Percentiles rank a stretch among this genome's conserved stretches.
Conservation (phyloP, 2,329 filamentous ascomycete species). For the Aspergillus sojae region DNA sequence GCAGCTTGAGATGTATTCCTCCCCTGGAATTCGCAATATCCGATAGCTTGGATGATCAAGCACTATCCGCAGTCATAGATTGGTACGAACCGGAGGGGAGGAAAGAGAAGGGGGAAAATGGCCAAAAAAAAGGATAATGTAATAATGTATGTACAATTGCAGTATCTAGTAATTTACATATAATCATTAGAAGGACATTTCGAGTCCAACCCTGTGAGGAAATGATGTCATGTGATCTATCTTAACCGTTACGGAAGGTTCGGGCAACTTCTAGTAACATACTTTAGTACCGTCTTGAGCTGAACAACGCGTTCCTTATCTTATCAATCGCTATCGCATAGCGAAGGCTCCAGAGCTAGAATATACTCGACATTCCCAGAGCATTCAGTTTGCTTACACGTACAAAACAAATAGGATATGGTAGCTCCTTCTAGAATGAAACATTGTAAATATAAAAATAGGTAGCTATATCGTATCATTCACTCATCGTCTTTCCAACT, state of each 20-base stretch:
- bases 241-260: conserved; percentile 17
- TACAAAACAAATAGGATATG: conserved; percentile 5
- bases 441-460: conserved; percentile 19
- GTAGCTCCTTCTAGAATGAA: conserved; percentile 21
- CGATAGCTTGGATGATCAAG: conserved; percentile 26
- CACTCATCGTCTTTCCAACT: not conserved
- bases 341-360: not conserved
- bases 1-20: conserved; percentile 81
- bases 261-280: conserved; percentile 10
- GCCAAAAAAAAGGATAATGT: no score
- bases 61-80: not conserved
- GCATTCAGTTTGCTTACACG: conserved; percentile 10
- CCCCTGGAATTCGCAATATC: conserved; percentile 78
- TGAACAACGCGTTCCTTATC: no score
- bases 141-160: not conserved
- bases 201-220: no score
- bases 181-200: no score
- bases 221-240: conserved; percentile 16
- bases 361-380: conserved; percentile 9
- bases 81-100: not conserved
- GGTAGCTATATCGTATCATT: not conserved
- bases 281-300: no score
- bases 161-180: not conserved
- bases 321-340: not conserved
- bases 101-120: not conserved